Conservation (phyloP, 352 stramenopile genomes). For the Globisporangium canariense region DNA sequence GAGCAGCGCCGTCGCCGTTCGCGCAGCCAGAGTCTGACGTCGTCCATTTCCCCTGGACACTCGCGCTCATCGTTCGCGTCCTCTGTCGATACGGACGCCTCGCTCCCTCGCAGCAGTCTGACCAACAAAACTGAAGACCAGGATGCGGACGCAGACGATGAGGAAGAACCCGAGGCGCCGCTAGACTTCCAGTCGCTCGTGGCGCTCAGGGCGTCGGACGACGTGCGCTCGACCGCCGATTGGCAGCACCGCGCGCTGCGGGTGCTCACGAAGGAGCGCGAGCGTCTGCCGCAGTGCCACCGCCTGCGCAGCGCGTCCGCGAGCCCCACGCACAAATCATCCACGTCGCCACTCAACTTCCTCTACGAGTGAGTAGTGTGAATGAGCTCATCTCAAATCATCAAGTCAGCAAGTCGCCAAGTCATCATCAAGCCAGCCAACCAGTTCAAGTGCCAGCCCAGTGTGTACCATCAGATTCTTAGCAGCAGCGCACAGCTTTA, state of each 20-base stretch:
- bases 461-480: no score
- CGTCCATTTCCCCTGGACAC: not conserved
- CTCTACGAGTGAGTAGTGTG: not conserved
- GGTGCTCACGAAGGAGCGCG: constrained; percentile 32
- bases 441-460: not conserved
- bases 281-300: constrained; percentile 18
- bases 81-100: constrained; percentile 4
- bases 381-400: not conserved
- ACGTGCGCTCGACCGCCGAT: constrained; percentile 20
- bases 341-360: constrained; percentile 30
- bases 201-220: constrained; percentile 18
- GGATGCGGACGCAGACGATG: not conserved
- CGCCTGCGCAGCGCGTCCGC: not conserved
- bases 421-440: not conserved
- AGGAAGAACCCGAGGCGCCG: constrained; percentile 11
- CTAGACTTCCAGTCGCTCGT: constrained; percentile 28
- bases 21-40: not conserved
- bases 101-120: not conserved
- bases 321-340: constrained; percentile 22
- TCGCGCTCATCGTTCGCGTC: constrained; percentile 15
- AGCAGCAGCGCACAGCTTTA: not conserved
- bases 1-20: constrained; percentile 20
- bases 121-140: not conserved
- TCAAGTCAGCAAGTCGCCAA: not conserved
- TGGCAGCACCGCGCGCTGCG: constrained; percentile 32